These are phyloP conservation scores for Fraxinus nigra DNA, from an alignment of 305 asterid genomes.

Conservation along the genomic window DNA sequence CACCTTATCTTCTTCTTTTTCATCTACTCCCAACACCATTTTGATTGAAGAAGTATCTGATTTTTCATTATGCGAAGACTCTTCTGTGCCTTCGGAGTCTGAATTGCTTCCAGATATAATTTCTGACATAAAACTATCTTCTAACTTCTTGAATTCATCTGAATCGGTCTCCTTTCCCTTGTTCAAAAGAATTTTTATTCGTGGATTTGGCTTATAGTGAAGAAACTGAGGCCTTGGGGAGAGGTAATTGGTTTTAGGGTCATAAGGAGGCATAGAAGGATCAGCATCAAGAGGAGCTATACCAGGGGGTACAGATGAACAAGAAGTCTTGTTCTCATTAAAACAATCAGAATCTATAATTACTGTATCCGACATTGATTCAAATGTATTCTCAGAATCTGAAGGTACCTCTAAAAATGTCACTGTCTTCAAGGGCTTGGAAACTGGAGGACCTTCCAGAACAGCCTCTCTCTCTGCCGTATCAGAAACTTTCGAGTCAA, in stretches of 20 bases:
- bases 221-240: constrained; percentile 90
- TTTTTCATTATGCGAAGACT: constrained; percentile 37
- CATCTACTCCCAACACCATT: constrained; percentile 18
- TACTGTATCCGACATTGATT: constrained; percentile 34
- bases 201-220: constrained; percentile 75
- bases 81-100: constrained; percentile 44
- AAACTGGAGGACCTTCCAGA: constrained; percentile 36
- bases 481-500: constrained; percentile 19
- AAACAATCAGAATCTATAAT: constrained; percentile 29
- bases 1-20: neutral
- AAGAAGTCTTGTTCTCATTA: constrained; percentile 26
- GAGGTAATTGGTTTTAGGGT: constrained; percentile 76
- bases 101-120: constrained; percentile 45
- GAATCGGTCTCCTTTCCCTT: constrained; percentile 37
- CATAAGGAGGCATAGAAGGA: constrained; percentile 73
- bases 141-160: constrained; percentile 32
- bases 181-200: constrained; percentile 47
- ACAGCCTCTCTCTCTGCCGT: constrained; percentile 14
- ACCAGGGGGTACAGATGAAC: constrained; percentile 29
- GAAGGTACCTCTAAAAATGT: constrained; percentile 41
- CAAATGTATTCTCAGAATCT: constrained; percentile 23
- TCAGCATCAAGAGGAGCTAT: constrained; percentile 77
- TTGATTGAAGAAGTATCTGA: constrained; percentile 31
- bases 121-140: constrained; percentile 43
- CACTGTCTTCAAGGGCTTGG: constrained; percentile 50